Evolutionary conservation across 495 filamentous ascomycete species (phyloP).

Genomic region (Xylaria intraflava): DNA sequence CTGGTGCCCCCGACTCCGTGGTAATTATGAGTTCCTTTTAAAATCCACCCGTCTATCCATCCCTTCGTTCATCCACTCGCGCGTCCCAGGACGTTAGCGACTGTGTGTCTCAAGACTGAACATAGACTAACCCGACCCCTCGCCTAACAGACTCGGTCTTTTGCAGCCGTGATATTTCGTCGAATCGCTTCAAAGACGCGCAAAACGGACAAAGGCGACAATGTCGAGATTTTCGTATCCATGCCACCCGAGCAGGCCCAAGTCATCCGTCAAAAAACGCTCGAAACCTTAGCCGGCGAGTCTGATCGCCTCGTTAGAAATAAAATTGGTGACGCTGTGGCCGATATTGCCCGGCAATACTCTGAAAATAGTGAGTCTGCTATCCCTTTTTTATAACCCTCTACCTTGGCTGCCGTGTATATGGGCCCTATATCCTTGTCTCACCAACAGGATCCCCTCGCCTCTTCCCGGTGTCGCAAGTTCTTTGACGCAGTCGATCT

Average conservation of each 20-base stretch:
- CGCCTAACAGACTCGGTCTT: slow-evolving; percentile 51
- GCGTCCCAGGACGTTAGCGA: slow-evolving; percentile 1
- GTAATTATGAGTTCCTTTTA: slow-evolving; percentile 45
- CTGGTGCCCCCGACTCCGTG: slow-evolving; percentile 57
- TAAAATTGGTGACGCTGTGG: slow-evolving; percentile 94
- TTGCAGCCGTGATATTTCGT: slow-evolving; percentile 90
- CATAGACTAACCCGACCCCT: slow-evolving; percentile 1
- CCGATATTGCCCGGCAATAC: slow-evolving; percentile 91
- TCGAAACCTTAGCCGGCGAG: slow-evolving; percentile 69
- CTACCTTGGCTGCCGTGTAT: background rate
- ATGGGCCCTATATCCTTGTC: background rate
- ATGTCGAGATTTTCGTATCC: slow-evolving; percentile 75
- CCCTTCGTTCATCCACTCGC: background rate
- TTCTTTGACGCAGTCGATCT: background rate
- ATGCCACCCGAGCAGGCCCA: slow-evolving; percentile 61
- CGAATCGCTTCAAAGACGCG: slow-evolving; percentile 82
- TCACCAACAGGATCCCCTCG: slow-evolving; percentile 8
- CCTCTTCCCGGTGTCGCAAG: slow-evolving; percentile 4
- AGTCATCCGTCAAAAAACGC: slow-evolving; percentile 72
- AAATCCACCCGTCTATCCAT: background rate
- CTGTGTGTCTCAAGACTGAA: slow-evolving; percentile 1
- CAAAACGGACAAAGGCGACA: slow-evolving; percentile 65
- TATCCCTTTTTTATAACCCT: background rate
- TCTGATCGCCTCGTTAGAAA: slow-evolving; percentile 66
- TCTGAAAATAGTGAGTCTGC: slow-evolving; percentile 71